Evolutionary conservation across 2,329 filamentous ascomycete genomes (phyloP).

Genomic region (Fusarium austroafricanum): DNA sequence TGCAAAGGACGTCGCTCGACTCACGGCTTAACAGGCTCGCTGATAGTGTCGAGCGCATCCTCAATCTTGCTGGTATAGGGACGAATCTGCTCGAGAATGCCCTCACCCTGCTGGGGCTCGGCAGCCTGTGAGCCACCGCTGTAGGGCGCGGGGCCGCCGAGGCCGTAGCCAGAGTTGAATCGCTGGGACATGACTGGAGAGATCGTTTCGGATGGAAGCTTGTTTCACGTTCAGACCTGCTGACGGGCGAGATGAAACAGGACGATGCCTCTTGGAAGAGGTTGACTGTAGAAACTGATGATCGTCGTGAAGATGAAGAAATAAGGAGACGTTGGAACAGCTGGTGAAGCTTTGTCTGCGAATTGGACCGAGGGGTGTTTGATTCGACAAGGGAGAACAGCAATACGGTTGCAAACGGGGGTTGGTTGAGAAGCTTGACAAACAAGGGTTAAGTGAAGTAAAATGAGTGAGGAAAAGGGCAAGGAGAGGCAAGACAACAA

Average conservation of each 20-base stretch:
- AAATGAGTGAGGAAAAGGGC: conserved; percentile 31
- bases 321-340: conserved; percentile 4
- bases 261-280: conserved; percentile 1
- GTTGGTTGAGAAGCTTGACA: conserved; percentile 25
- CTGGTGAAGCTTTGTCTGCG: conserved; percentile 20
- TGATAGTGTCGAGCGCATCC: conserved; percentile 86
- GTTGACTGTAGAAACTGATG: not conserved
- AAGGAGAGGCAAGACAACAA: conserved; percentile 38
- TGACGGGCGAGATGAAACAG: conserved; percentile 40
- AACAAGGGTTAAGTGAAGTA: conserved; percentile 18
- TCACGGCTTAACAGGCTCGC: conserved; percentile 94
- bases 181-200: conserved; percentile 56
- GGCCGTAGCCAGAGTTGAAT: conserved; percentile 84
- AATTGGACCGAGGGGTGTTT: conserved; percentile 14
- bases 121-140: conserved; percentile 66
- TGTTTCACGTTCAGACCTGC: conserved; percentile 45
- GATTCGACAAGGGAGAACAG: conserved; percentile 17
- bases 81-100: conserved; percentile 82
- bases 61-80: conserved; percentile 99
- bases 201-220: conserved; percentile 13
- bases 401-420: conserved; percentile 14
- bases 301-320: conserved; percentile 12
- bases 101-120: conserved; percentile 71
- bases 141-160: conserved; percentile 77
- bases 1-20: conserved; percentile 37